Conservation (phyloP, 441 rosid genomes). For the Euphorbia corollata region DNA sequence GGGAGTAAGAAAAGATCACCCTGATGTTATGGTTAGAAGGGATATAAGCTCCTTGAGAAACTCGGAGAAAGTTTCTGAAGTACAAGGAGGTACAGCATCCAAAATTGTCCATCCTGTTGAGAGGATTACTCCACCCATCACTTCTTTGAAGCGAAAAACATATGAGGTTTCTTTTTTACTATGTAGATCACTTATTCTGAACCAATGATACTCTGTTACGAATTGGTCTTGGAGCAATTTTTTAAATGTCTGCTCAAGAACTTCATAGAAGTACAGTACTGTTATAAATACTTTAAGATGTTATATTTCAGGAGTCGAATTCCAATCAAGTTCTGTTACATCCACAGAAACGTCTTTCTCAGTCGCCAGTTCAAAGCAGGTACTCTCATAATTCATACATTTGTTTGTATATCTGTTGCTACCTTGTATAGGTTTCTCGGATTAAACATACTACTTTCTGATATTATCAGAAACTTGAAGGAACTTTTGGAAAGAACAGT, state of each 20-base stretch:
- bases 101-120: slow-evolving; percentile 28
- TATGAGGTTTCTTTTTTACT: slow-evolving; percentile 40
- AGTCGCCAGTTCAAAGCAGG: slow-evolving; percentile 63
- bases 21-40: slow-evolving; percentile 23
- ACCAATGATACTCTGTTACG: background rate
- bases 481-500: slow-evolving; percentile 32
- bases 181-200: background rate
- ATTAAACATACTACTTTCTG: slow-evolving; percentile 11
- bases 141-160: slow-evolving; percentile 65
- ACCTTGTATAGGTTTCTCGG: slow-evolving; percentile 17
- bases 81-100: slow-evolving; percentile 24
- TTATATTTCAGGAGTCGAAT: slow-evolving; percentile 40
- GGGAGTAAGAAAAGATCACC: slow-evolving; percentile 32
- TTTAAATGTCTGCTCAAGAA: slow-evolving; percentile 4
- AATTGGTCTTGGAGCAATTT: slow-evolving; percentile 15
- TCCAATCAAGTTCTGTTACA: slow-evolving; percentile 28
- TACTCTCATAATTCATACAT: slow-evolving; percentile 18
- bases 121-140: slow-evolving; percentile 27
- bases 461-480: slow-evolving; percentile 38
- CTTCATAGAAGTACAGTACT: background rate
- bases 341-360: slow-evolving; percentile 56
- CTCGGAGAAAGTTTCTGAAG: slow-evolving; percentile 29
- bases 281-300: slow-evolving; percentile 8
- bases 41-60: slow-evolving; percentile 28
- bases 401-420: background rate